These are phyloP conservation scores for Dacryopinax spathularia DNA, from an alignment of 768 basidiomycete genomes.

Conservation along the genomic window DNA sequence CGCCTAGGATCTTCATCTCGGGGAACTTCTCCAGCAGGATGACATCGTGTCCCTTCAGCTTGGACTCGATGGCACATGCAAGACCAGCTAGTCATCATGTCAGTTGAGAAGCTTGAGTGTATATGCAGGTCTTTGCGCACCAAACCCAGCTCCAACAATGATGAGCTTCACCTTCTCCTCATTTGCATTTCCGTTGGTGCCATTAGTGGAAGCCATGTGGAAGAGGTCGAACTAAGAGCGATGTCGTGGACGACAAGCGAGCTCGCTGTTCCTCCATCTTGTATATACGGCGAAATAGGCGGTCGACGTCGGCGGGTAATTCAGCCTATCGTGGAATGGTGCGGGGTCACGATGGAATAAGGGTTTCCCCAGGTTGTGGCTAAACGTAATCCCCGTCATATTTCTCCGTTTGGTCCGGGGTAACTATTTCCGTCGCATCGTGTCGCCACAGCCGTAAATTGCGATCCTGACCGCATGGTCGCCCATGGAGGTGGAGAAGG, in stretches of 20 bases:
- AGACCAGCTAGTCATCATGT: conserved; percentile 14
- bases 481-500: too few relatives aligned
- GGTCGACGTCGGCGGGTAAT: background rate
- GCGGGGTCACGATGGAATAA: conserved; percentile 4
- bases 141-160: background rate
- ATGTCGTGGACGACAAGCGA: background rate
- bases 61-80: conserved; percentile 21
- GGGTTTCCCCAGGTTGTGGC: background rate
- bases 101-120: background rate
- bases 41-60: conserved; percentile 17
- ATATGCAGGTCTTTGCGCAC: too few relatives aligned
- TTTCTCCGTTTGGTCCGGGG: too few relatives aligned
- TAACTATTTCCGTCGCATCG: too few relatives aligned
- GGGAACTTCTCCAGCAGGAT: conserved; percentile 17
- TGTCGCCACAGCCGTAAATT: too few relatives aligned
- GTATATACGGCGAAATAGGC: background rate
- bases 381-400: background rate
- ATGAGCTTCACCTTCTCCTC: background rate
- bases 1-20: conserved; percentile 12
- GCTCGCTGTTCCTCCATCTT: background rate
- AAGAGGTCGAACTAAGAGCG: background rate
- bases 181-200: background rate
- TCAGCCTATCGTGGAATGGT: background rate
- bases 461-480: too few relatives aligned
- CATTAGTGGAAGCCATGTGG: background rate